Evolutionary conservation across 2,329 filamentous ascomycete genomes (phyloP), one percentile per base, ranked within the genome.

Genomic region (Cytospora mali): DNA sequence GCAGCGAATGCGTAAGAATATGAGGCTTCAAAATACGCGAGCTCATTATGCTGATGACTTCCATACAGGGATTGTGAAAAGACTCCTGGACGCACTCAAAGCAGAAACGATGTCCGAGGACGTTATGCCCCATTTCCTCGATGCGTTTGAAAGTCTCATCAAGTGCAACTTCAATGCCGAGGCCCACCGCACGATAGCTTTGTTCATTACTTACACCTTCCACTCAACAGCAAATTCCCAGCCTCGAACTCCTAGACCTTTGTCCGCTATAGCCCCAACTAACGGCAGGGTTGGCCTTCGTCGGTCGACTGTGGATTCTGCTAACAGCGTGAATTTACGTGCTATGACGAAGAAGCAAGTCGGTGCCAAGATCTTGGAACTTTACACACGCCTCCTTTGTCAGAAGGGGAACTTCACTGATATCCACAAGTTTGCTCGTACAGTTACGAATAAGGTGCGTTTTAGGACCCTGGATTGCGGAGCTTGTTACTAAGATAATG

Each of bases 141-240:
- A 84, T 31, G 89, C 94, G 0, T 90, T 99, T 66, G 89, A 88
- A 70, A 87, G 88, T 14, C 82, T 99, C 5, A 84, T 97, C 31
- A 88, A 88, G 66, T 91, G 88, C 66, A 94, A 91, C 69, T 85
- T 93, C 68, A 93, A 90, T 57, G 88, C 91, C 18, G 92, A 97
- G 73, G 88, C 94, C 28, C 88, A 97, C 71, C 87, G 94, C 39
- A 92, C 92, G 2, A 79, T 99, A 50, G 92, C 95, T 2, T 82
- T 98, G 25, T 98, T 96, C 72, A 90, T 99, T 67, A 97, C 94
- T 0, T 99, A 95, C 73, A 89, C 92, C 6, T 86, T 97, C 66
- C 93, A 97, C 71, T 77, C 81, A 1, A 77, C 82, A 0, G 69
- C 79, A 0, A 74, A 73, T 14, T 83, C 83, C 1, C 68, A 79